Evolutionary conservation across 73 alveolate species (phyloP), one percentile per base, ranked within the genome.

Genomic region (Effrenium voratum): DNA sequence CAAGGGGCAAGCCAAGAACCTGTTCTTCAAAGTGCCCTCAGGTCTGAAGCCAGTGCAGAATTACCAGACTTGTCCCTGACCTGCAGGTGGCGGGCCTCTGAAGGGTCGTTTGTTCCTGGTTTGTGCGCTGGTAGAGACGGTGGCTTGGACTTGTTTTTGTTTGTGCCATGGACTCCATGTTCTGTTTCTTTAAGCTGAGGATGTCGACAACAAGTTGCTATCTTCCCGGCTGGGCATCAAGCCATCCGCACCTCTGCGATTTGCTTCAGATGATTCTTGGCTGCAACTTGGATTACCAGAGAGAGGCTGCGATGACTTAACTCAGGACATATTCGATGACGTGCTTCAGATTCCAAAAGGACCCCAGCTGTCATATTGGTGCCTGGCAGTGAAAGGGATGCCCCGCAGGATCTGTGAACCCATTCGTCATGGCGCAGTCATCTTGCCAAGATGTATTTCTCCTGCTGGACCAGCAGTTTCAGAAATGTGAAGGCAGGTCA

Each of bases 1-100:
- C 49, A 91, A 91, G 13, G 98, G 98, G 55, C 98, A 91, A 75
- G 98, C 98, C 36, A 91, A 91, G 88, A 91, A 91, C 88, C 85
- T 91, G 73, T 91, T 91, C 98, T 91, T 91, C 98, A 91, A 72
- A 91, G 98, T 91, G 73, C 98, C 98, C 28, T 91, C 98, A 70
- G 96, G 94, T 45, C 16, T 55, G 93, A 52, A n/a, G 87, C 34
- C 24, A 44, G 8, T 4, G 16, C 15, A 16, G 0, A 49, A 72
- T 5, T 38, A 30, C 5, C 30, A n/a, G 10, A 5, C 16, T 79
- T 15, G 4, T 26, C 47, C 72, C 38, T 15, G 41, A 16, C 30
- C 49, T 13, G 50, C 32, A 85, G 95, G 98, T 73, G 98, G 98
- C 6, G 98, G 98, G 26, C 52, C 57, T 34, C 40, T 91, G 98